phyloP scores from a whole-genome alignment of 1,284 basidiomycete genomes.

The Naganishia cerealis region DNA sequence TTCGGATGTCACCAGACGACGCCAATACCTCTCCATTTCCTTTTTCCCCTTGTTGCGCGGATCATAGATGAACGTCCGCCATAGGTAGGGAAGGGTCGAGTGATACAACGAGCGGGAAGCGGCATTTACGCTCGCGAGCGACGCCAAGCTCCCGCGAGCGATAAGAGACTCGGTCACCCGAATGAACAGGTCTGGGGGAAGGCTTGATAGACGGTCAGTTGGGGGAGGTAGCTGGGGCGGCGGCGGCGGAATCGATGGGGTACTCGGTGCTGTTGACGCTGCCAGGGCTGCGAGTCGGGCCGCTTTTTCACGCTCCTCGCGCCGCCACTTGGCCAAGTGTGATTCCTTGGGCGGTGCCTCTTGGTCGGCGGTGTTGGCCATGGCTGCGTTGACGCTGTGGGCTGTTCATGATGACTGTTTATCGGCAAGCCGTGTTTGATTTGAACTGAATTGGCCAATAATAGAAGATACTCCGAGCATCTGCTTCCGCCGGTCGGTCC shows the following conservation, averaged over 20 bases:
- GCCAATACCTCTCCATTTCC: not conserved
- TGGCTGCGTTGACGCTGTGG: too few species aligned
- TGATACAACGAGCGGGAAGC: not conserved
- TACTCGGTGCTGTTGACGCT: too few species aligned
- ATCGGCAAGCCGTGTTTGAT: too few species aligned
- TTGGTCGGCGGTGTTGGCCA: not conserved
- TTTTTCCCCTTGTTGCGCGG: not conserved
- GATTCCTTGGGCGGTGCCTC: not conserved
- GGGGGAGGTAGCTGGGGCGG: not conserved
- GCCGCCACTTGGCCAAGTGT: too few species aligned
- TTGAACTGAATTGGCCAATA: too few species aligned
- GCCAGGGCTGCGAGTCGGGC: too few species aligned
- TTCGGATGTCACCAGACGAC: not conserved
- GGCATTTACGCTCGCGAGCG: constrained; percentile 7
- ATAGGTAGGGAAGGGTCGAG: not conserved
- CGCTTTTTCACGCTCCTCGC: too few species aligned
- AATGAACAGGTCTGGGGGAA: not conserved
- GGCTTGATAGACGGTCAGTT: not conserved
- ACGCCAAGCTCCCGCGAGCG: not conserved
- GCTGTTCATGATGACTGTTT: too few species aligned
- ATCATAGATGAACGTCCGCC: constrained; percentile 21
- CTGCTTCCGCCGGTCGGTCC: too few species aligned
- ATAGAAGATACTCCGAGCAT: too few species aligned
- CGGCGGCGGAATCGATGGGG: too few species aligned
- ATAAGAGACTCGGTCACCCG: constrained; percentile 1